Evolutionary conservation across 768 basidiomycete species (phyloP), one percentile per base, ranked within the genome.

Genomic region (Suillus discolor): DNA sequence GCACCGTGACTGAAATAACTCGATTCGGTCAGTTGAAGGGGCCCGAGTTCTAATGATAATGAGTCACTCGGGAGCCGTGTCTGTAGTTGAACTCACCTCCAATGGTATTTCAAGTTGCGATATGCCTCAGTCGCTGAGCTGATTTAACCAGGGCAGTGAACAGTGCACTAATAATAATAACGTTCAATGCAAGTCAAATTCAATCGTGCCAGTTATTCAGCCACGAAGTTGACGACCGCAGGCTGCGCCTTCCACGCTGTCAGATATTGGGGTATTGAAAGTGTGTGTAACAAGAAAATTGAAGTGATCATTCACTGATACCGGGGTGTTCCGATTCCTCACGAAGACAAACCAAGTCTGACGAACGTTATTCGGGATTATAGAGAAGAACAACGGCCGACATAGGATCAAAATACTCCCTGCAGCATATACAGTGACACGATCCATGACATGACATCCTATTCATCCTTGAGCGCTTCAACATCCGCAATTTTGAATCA

Each of bases 381-480:
- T 49, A 5, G 60, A 47, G 42, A 64, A 36, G 42, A 68, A 70
- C 67, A 67, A 69, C 39, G 59, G 59, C 59, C 25, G 65, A 66
- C 61, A 65, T 64, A 65, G 61, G 61, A 65, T 64, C 51, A 64
- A 64, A 60, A 34, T 67, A 49, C 45, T 62, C 57, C 57, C 44
- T 54, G 31, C 49, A 45, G 31, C 49, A 45, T 53, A 51, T 49
- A 47, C 66, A 20, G 44, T 11, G 44, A n/a, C 44, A 59, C 59
- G 41, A 57, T 63, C 70, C 31, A 55, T 55, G 54, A 55, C 53
- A 54, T 55, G 54, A 76, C 75, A 75, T 77, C 77, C 57, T 77
- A 78, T 66, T 68, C 72, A 60, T 66, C 75, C n/a, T 63, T 78
- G 62, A 61, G 47, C 55, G 34, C 63, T n/a, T 60, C 65, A 23